Evolutionary conservation across 208 protist genomes (phyloP).

Genomic region (Wallacemonas sp.): DNA sequence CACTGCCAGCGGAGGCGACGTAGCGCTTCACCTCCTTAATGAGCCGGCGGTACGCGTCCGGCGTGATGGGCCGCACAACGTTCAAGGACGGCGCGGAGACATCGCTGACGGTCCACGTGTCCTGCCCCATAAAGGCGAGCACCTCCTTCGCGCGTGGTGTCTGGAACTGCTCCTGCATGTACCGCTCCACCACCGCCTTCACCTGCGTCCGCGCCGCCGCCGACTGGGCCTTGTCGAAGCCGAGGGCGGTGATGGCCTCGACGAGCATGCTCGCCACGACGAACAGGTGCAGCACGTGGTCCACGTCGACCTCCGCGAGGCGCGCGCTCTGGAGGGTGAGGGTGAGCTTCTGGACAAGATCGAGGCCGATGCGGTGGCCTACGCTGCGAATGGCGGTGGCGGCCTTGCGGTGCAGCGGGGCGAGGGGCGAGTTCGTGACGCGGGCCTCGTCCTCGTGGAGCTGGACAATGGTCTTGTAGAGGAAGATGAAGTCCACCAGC

Average conservation of each 20-base stretch:
- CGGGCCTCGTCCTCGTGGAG: constrained; percentile 57
- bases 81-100: constrained; percentile 54
- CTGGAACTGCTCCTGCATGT: constrained; percentile 61
- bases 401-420: constrained; percentile 46
- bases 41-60: constrained; percentile 41
- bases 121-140: constrained; percentile 69
- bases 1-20: constrained; percentile 22
- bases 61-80: constrained; percentile 60
- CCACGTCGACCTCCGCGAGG: constrained; percentile 50
- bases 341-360: constrained; percentile 77
- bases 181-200: constrained; percentile 49
- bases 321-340: constrained; percentile 47
- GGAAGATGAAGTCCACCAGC: constrained; percentile 78
- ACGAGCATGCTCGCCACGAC: constrained; percentile 76
- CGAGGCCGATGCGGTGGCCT: constrained; percentile 60
- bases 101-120: constrained; percentile 58
- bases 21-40: constrained; percentile 72
- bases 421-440: constrained; percentile 17
- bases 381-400: constrained; percentile 43
- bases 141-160: constrained; percentile 56
- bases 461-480: constrained; percentile 58
- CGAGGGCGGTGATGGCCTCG: constrained; percentile 50
- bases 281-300: constrained; percentile 79
- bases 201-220: constrained; percentile 47
- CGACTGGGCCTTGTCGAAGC: constrained; percentile 48